Percentiles rank a stretch among this genome's conserved stretches.
These are phyloP conservation scores for Boeremia exigua DNA, from an alignment of 2,329 filamentous ascomycete genomes.

Conservation along the genomic window DNA sequence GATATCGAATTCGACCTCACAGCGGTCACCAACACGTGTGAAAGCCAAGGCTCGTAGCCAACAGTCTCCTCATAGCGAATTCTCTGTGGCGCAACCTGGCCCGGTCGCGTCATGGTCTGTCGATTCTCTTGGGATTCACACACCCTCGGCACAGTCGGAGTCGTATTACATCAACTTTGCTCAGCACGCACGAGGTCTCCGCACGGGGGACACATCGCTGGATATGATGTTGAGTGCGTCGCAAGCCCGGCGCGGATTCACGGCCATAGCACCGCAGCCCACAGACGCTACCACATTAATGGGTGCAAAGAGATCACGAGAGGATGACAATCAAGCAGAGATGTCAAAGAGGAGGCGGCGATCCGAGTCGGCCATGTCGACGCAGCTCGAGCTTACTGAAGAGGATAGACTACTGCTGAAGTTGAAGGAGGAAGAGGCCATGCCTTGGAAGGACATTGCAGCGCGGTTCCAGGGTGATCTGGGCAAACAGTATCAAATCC, in stretches of 20 bases:
- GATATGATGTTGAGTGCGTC: slow-evolving; percentile 30
- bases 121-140: slow-evolving; percentile 50
- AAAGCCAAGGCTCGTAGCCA: slow-evolving; percentile 20
- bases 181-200: slow-evolving; percentile 5
- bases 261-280: slow-evolving; percentile 54
- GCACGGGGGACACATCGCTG: not conserved
- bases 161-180: slow-evolving; percentile 36
- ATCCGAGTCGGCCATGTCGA: slow-evolving; percentile 44
- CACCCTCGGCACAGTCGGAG: slow-evolving; percentile 32
- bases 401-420: slow-evolving; percentile 58
- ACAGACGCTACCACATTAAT: slow-evolving; percentile 38
- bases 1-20: slow-evolving; percentile 14
- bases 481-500: slow-evolving; percentile 58
- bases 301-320: slow-evolving; percentile 45
- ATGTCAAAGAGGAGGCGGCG: slow-evolving; percentile 51
- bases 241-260: slow-evolving; percentile 51
- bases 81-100: slow-evolving; percentile 51
- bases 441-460: slow-evolving; percentile 63
- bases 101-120: slow-evolving; percentile 48
- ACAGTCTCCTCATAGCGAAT: slow-evolving; percentile 51
- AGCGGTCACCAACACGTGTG: slow-evolving; percentile 18
- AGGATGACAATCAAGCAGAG: slow-evolving; percentile 43
- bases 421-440: slow-evolving; percentile 59
- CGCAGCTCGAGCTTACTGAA: slow-evolving; percentile 54
- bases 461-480: slow-evolving; percentile 57